phyloP scores from a whole-genome alignment of 2,329 filamentous ascomycete species.

The Penicillium rolfsii region DNA sequence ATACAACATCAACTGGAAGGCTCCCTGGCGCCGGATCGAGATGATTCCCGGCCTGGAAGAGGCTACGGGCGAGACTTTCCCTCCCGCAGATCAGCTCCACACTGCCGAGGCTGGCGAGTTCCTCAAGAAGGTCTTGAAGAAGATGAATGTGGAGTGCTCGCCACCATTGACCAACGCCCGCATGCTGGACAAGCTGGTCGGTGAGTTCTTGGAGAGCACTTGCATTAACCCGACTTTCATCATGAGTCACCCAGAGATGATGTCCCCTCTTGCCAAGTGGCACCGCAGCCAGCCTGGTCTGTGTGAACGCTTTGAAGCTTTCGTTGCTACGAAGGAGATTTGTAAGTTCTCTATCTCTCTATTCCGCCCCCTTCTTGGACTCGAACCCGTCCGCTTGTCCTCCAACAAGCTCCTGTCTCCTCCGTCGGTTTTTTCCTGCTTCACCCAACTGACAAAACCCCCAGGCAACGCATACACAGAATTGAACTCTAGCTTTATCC shows the following conservation, averaged over 20 bases:
- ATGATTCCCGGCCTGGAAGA: constrained; percentile 96
- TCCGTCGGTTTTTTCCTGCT: not conserved
- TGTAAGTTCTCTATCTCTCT: not conserved
- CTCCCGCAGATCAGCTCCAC: constrained; percentile 83
- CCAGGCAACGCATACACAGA: constrained; percentile 80
- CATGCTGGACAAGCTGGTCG: constrained; percentile 93
- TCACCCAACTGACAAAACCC: not conserved
- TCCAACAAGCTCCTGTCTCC: not conserved
- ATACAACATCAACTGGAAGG: constrained; percentile 94
- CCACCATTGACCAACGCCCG: constrained; percentile 90
- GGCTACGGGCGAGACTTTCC: constrained; percentile 90
- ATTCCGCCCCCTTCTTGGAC: no score
- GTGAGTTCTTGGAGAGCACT: constrained; percentile 92
- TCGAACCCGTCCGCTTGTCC: no score
- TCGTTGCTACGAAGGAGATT: constrained; percentile 75
- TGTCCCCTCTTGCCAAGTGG: constrained; percentile 96
- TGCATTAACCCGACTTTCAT: constrained; percentile 95
- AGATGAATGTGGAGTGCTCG: constrained; percentile 86
- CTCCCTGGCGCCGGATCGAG: constrained; percentile 88
- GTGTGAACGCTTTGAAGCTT: constrained; percentile 96
- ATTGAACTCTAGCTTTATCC: constrained; percentile 95
- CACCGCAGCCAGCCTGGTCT: constrained; percentile 80
- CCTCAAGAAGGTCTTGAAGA: constrained; percentile 80
- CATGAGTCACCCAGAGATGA: constrained; percentile 79
- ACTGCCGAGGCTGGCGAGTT: constrained; percentile 87